phyloP scores from a whole-genome alignment of 176 grass and related monocot species.

The Phyllostachys edulis region DNA sequence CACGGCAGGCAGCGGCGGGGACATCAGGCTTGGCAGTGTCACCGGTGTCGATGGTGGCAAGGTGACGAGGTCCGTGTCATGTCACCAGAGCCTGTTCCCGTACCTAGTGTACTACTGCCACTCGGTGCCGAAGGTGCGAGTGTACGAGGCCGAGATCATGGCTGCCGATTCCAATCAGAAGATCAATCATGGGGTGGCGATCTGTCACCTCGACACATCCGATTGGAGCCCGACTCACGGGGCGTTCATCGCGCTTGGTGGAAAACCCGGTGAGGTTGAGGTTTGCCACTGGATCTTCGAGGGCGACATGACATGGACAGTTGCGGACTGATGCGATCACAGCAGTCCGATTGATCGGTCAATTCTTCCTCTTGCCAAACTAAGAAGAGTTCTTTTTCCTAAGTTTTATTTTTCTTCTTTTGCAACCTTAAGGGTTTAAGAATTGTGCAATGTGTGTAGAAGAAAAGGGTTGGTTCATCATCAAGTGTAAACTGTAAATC shows the following conservation, averaged over 20 bases:
- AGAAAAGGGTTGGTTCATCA: slow-evolving; percentile 25
- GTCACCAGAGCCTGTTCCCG: slow-evolving; percentile 90
- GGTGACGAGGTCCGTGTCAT: slow-evolving; percentile 70
- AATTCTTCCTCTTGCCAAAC: slow-evolving; percentile 30
- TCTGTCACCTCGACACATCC: slow-evolving; percentile 85
- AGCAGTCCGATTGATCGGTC: neutral
- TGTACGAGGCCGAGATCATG: slow-evolving; percentile 73
- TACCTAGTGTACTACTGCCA: slow-evolving; percentile 94
- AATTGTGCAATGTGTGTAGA: slow-evolving; percentile 34
- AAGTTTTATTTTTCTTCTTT: slow-evolving; percentile 3
- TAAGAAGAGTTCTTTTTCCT: slow-evolving; percentile 14
- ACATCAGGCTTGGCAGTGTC: slow-evolving; percentile 52
- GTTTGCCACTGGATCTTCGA: slow-evolving; percentile 92
- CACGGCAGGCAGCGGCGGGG: slow-evolving; percentile 41
- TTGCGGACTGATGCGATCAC: slow-evolving; percentile 41
- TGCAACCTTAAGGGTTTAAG: slow-evolving; percentile 34
- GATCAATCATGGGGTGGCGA: slow-evolving; percentile 74
- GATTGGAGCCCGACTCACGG: slow-evolving; percentile 70
- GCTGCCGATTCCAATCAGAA: slow-evolving; percentile 11
- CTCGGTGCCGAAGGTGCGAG: slow-evolving; percentile 71
- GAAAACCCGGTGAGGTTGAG: slow-evolving; percentile 68
- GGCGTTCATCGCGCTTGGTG: slow-evolving; percentile 59
- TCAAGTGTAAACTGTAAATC: slow-evolving; percentile 51
- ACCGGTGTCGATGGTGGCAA: slow-evolving; percentile 50
- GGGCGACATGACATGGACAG: slow-evolving; percentile 88